Conservation (phyloP, 345 rosid species). For the Citrus hindsii region DNA sequence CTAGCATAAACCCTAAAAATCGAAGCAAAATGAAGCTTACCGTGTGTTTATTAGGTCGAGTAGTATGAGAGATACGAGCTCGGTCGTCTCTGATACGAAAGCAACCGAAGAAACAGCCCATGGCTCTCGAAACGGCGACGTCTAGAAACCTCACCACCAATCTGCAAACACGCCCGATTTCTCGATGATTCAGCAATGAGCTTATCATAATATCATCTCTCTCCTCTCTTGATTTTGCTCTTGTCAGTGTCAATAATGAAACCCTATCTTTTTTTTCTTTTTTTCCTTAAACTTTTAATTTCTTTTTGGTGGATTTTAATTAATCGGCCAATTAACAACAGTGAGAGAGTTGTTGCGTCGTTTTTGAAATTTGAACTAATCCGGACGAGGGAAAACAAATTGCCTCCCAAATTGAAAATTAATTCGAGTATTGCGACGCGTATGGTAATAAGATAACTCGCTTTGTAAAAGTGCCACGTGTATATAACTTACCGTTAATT, state of each 20-base stretch:
- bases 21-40: slow-evolving; percentile 22
- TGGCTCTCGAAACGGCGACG: slow-evolving; percentile 37
- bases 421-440: not conserved
- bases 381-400: slow-evolving; percentile 35
- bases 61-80: slow-evolving; percentile 29
- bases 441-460: not conserved
- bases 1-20: not conserved
- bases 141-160: slow-evolving; percentile 30
- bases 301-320: not conserved
- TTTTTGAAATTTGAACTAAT: slow-evolving; percentile 39
- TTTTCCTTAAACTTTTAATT: no score
- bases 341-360: slow-evolving; percentile 29
- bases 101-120: slow-evolving; percentile 84
- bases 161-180: slow-evolving; percentile 28
- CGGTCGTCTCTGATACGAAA: slow-evolving; percentile 55
- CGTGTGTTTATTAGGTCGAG: slow-evolving; percentile 27
- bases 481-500: no score
- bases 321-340: not conserved
- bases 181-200: slow-evolving; percentile 36
- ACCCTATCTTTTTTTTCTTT: not conserved
- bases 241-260: slow-evolving; percentile 6
- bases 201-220: slow-evolving; percentile 43
- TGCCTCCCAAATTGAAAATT: not conserved
- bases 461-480: not conserved
- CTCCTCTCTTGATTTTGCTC: not conserved